These are phyloP conservation scores for Apiospora kogelbergensis DNA, from an alignment of 2,329 filamentous ascomycete species.

Conservation along the genomic window DNA sequence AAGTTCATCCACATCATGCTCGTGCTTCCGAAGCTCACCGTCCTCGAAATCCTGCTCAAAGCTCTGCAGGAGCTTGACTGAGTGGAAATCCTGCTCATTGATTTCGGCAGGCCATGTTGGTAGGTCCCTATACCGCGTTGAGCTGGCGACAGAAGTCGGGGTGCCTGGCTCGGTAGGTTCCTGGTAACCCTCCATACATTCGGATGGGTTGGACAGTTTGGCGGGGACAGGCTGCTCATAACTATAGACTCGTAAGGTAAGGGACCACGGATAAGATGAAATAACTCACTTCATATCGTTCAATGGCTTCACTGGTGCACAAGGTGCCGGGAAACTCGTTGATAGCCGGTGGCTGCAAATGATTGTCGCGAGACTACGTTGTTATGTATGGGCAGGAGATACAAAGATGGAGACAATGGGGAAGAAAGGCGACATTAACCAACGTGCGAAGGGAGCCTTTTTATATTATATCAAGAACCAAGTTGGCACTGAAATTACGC, in stretches of 20 bases:
- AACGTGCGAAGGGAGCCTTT: neutral
- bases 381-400: neutral
- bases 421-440: neutral
- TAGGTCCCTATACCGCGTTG: neutral
- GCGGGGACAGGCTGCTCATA: neutral
- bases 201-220: neutral
- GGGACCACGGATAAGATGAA: neutral
- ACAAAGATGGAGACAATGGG: neutral
- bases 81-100: neutral
- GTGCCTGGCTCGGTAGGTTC: neutral
- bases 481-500: neutral
- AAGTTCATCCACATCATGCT: neutral
- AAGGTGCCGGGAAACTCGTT: neutral
- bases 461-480: neutral
- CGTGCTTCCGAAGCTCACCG: neutral
- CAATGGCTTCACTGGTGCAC: neutral
- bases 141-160: neutral
- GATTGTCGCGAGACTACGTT: neutral
- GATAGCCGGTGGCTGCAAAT: neutral
- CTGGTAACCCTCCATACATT: neutral
- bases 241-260: neutral
- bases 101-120: neutral
- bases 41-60: neutral
- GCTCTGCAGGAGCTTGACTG: neutral
- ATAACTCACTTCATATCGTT: neutral